Base-by-base conservation (phyloP, 495 filamentous ascomycete species). In the Sphaerosporella brunnea region DNA sequence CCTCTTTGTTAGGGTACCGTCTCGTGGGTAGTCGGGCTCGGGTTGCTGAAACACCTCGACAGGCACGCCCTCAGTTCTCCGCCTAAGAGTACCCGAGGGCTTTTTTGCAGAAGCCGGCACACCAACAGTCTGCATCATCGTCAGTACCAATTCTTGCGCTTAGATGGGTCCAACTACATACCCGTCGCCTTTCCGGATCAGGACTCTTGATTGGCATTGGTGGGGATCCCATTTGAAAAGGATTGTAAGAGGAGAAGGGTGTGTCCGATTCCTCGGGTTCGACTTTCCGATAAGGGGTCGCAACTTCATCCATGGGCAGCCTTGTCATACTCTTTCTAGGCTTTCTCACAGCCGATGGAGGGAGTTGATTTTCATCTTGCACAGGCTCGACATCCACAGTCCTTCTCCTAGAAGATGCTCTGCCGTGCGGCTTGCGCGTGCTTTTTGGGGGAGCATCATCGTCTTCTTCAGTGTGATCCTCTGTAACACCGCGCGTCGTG, bases 181-280 rank as follows among this genome's bases (percentile, higher is more conserved):
- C 55, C 23, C 52, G 58, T 3, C 62, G 51, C 52, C 63, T 45
- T 35, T 50, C 52, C 40, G 26, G 11, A 23, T 21, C 43, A 2
- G 43, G 43, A 34, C 9, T 7, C 18, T 18, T 46, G 19, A 36
- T 13, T 10, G 45, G 32, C 35, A 54, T 48, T 36, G 62, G 54
- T 36, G 62, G 54, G 34, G 64, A 56, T 11, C 84, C 86, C 57
- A 83, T 90, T 61, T 97, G 90, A 56, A 97, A 97, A 0, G 90
- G 88, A 56, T 97, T 97, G 39, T 96, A 86, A 68, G 25, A 78
- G 80, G 64, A 96, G 93, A 50, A 81, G 72, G 55, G 69, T 74
- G 18, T 72, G 71, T 26, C 45, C 7, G 53, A 44, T 19, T 61
- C 53, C 36, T 65, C 55, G n/a, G 47, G 36, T 37, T 65, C 63